Percentiles rank a stretch among this genome's conserved stretches.
Evolutionary conservation across 2,329 filamentous ascomycete genomes (phyloP).

Genomic region (Clonostachys solani): DNA sequence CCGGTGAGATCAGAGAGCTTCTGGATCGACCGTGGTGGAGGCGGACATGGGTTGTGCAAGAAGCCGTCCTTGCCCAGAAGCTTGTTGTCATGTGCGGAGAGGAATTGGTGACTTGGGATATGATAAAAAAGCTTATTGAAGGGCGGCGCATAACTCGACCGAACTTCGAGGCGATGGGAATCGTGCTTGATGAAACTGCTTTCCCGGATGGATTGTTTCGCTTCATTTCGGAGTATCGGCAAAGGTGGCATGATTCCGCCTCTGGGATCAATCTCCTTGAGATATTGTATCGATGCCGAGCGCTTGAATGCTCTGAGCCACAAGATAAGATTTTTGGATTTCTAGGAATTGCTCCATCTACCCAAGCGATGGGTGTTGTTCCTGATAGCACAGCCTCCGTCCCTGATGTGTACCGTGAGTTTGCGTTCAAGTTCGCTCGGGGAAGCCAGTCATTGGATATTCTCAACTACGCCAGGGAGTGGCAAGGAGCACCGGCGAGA

Average conservation of each 20-base stretch:
- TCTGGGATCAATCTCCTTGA: background rate
- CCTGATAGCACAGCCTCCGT: background rate
- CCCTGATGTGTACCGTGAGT: background rate
- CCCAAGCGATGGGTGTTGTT: background rate
- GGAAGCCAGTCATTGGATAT: background rate
- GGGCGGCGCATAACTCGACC: background rate
- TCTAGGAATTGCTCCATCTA: background rate
- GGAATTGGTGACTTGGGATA: background rate
- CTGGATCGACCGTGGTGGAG: background rate
- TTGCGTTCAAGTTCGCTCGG: background rate
- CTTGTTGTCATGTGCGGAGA: background rate
- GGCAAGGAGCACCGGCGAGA: background rate
- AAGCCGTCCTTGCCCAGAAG: background rate
- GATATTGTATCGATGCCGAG: background rate
- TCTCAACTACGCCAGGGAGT: background rate
- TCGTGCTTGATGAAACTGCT: background rate
- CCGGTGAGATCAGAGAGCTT: background rate
- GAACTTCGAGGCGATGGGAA: background rate
- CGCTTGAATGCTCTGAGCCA: background rate
- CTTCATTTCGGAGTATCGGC: background rate
- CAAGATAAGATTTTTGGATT: background rate
- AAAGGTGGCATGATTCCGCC: background rate
- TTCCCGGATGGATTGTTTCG: background rate
- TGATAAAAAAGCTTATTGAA: background rate
- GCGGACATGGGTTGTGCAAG: background rate